Conservation (phyloP, 1,139 yeast species). For the Magnusiomyces ingens region DNA sequence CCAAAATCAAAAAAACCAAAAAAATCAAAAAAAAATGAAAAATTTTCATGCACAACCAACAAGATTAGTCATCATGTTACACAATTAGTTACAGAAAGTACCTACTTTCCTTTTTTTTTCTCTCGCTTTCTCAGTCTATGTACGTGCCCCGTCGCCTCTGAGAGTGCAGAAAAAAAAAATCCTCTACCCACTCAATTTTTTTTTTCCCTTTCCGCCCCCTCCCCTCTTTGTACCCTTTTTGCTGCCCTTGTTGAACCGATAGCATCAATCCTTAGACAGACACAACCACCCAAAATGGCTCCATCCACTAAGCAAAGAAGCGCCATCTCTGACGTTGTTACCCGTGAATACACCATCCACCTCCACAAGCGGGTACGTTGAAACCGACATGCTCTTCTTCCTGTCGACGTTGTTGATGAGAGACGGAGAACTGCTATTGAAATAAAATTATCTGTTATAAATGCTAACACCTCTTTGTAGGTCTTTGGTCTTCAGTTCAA, state of each 20-base stretch:
- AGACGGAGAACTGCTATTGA: background rate
- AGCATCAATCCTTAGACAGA: constrained; percentile 8
- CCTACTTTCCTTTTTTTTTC: background rate
- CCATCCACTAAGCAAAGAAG: constrained; percentile 45
- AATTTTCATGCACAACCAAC: no score
- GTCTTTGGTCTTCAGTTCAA: constrained; percentile 98
- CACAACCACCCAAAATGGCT: constrained; percentile 29
- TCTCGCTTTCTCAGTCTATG: background rate
- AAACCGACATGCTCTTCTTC: background rate
- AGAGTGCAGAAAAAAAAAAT: no score
- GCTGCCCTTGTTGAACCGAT: constrained; percentile 12
- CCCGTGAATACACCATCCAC: constrained; percentile 99
- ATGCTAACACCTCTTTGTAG: constrained; percentile 35
- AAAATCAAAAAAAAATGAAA: no score
- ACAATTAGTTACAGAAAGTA: no score
- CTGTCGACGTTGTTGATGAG: background rate
- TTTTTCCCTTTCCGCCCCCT: constrained; percentile 11
- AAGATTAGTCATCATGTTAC: no score
- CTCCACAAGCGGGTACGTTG: constrained; percentile 95
- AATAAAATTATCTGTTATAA: no score
- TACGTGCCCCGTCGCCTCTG: no score
- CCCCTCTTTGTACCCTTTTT: constrained; percentile 10
- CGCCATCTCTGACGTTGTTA: constrained; percentile 99
- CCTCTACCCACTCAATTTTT: constrained; percentile 4
- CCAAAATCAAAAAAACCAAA: no score